Percentiles rank a stretch among this genome's conserved stretches.
phyloP scores from a whole-genome alignment of 106 monocot species.

The Acorus gramineus region DNA sequence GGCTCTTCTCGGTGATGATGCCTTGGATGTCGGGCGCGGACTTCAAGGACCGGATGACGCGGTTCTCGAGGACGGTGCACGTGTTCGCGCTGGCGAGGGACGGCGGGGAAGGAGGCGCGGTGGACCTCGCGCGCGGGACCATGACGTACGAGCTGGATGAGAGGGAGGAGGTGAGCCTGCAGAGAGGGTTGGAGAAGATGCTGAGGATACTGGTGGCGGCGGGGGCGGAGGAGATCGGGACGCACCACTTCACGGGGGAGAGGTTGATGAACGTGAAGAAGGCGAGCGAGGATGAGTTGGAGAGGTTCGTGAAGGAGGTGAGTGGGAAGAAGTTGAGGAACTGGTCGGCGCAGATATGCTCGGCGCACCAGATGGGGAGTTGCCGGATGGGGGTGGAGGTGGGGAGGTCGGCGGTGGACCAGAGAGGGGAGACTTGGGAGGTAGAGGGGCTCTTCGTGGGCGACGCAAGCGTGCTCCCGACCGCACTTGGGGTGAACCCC shows the following conservation, averaged over 20 bases:
- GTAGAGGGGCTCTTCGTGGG: slow-evolving; percentile 21
- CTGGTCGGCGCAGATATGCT: slow-evolving; percentile 12
- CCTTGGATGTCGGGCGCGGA: slow-evolving; percentile 15
- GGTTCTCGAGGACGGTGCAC: slow-evolving; percentile 15
- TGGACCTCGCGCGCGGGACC: neutral
- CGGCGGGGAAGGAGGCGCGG: slow-evolving; percentile 2
- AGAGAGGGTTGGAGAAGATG: slow-evolving; percentile 13
- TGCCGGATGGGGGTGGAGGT: slow-evolving; percentile 16
- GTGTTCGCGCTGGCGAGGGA: slow-evolving; percentile 19
- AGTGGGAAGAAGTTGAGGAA: slow-evolving; percentile 9
- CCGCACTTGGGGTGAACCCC: slow-evolving; percentile 20
- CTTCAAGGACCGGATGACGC: slow-evolving; percentile 5
- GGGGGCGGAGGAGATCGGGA: slow-evolving; percentile 19
- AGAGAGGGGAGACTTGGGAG: slow-evolving; percentile 22
- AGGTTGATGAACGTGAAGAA: slow-evolving; percentile 7
- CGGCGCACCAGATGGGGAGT: slow-evolving; percentile 30
- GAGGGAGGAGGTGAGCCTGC: slow-evolving; percentile 7
- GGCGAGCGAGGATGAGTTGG: slow-evolving; percentile 6
- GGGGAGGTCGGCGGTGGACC: slow-evolving; percentile 9
- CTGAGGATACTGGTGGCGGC: slow-evolving; percentile 19
- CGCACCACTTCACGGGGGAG: slow-evolving; percentile 15
- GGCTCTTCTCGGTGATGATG: slow-evolving; percentile 9
- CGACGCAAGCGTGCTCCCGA: slow-evolving; percentile 22
- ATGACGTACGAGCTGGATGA: slow-evolving; percentile 3
- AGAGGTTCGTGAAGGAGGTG: slow-evolving; percentile 5